Percentiles rank a stretch among this genome's conserved stretches.
Evolutionary conservation across 306 rosid species (phyloP).

Genomic region (Fagus sylvatica): DNA sequence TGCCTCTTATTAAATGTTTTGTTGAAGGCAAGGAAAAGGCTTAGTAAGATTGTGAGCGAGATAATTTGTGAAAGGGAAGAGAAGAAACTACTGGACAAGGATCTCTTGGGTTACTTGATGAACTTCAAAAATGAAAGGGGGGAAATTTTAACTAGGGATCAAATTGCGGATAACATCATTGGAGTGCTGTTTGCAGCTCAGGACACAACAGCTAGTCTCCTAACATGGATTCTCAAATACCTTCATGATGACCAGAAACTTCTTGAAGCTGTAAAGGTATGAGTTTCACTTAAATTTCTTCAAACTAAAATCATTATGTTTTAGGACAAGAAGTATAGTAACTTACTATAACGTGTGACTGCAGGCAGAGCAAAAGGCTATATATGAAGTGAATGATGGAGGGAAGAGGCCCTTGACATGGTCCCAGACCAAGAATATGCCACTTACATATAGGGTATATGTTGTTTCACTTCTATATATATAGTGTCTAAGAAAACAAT

Average conservation of each 20-base stretch:
- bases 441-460: constrained; percentile 57
- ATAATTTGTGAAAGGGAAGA: constrained; percentile 67
- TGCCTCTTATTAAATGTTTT: constrained; percentile 3
- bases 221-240: constrained; percentile 90
- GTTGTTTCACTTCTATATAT: not conserved
- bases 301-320: not conserved
- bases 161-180: constrained; percentile 86
- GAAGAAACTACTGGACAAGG: constrained; percentile 48
- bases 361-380: constrained; percentile 74
- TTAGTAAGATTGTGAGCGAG: constrained; percentile 59
- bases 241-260: constrained; percentile 79
- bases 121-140: constrained; percentile 58
- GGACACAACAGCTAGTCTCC: constrained; percentile 88
- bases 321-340: not conserved
- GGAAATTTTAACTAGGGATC: constrained; percentile 45
- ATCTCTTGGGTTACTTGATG: constrained; percentile 63
- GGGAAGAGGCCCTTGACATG: constrained; percentile 66
- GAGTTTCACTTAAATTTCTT: constrained; percentile 2
- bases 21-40: constrained; percentile 70
- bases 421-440: constrained; percentile 77
- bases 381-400: constrained; percentile 55
- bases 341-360: constrained; percentile 5
- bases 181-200: constrained; percentile 95
- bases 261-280: constrained; percentile 67
- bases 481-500: not conserved